Evolutionary conservation across 495 filamentous ascomycete species (phyloP).

Genomic region (Pyrenopolyporus hunteri): DNA sequence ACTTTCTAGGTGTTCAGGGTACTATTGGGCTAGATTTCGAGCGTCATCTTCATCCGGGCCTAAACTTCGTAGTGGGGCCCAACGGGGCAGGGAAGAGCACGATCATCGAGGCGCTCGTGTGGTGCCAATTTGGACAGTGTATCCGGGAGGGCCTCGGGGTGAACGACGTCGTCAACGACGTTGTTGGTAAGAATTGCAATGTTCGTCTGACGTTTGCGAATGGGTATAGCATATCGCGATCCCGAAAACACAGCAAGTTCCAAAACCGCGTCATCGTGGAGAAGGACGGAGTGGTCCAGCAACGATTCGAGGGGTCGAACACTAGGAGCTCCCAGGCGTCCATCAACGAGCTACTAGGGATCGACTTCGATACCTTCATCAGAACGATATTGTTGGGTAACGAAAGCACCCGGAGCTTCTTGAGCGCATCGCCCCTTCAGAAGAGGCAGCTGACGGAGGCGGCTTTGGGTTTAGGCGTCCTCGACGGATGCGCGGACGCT

Average conservation of each 20-base stretch:
- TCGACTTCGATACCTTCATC: constrained; percentile 43
- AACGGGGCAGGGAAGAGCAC: constrained; percentile 44
- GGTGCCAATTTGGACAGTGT: constrained; percentile 45
- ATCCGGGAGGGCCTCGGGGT: constrained; percentile 38
- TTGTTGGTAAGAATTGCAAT: constrained; percentile 33
- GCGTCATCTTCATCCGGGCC: constrained; percentile 34
- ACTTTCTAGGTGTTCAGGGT: constrained; percentile 45
- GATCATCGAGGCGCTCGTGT: constrained; percentile 44
- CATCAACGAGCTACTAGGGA: constrained; percentile 42
- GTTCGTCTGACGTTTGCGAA: constrained; percentile 42
- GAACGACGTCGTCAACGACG: constrained; percentile 44
- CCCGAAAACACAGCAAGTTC: constrained; percentile 31
- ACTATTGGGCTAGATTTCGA: constrained; percentile 41
- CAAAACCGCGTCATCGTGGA: constrained; percentile 34
- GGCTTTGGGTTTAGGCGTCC: constrained; percentile 36
- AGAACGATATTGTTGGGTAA: constrained; percentile 42
- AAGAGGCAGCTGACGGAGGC: constrained; percentile 41
- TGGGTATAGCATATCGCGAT: constrained; percentile 41
- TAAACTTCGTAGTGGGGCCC: constrained; percentile 37
- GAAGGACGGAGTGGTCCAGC: constrained; percentile 39
- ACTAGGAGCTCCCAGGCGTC: constrained; percentile 35
- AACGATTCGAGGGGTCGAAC: constrained; percentile 37
- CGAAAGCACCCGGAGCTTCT: constrained; percentile 43
- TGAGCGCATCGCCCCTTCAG: constrained; percentile 34
- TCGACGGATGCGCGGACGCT: constrained; percentile 37